Base-by-base conservation (phyloP, 257 asterid species). In the Fraxinus anomala region DNA sequence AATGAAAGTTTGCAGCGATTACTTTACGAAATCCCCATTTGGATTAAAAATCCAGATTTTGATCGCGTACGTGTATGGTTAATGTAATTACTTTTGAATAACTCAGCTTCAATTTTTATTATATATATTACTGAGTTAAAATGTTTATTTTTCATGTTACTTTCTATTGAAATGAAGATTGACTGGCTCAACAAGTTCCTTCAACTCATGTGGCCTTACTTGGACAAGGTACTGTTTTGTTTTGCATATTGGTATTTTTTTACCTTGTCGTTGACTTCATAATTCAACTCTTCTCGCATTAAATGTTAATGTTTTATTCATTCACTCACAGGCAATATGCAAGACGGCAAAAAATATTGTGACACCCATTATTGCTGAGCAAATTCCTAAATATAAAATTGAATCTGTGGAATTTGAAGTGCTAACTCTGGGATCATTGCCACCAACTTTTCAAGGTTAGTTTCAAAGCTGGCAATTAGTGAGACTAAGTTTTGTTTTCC, bases 41-140 rank as follows among this genome's bases (percentile, higher is more conserved):
- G 98, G 99, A 92, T 95, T 77, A 95, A 95, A 82, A 85, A 89
- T 83, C 96, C 99, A 16, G 99, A 95, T 80, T 95, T 88, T 76
- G 97, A 95, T 67, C 98, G 99, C 61, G 99, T 95, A 90, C 83
- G 98, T 80, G 73, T 33, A 11, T 73, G 66, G 67, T 8, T 6
- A 59, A 65, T 76, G 56, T 3, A 70, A 72, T 74, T 47, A 65
- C 73, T 73, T 63, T 42, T 70, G 23, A 36, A 24, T 23, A 66
- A 34, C 1, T 17, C 5, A 2, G 1, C n/a, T 19, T 59, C 17
- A 36, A 19, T 28, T 54, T 72, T 68, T 37, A 3, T 2, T 11
- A 17, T 21, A 7, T 76, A 33, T 33, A 33, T 26, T 40, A 24
- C 26, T 42, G 42, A 66, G 17, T 36, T 73, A 71, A 56, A 76